Conservation (phyloP, 2,329 filamentous ascomycete genomes). For the Xylaria hypoxylon region DNA sequence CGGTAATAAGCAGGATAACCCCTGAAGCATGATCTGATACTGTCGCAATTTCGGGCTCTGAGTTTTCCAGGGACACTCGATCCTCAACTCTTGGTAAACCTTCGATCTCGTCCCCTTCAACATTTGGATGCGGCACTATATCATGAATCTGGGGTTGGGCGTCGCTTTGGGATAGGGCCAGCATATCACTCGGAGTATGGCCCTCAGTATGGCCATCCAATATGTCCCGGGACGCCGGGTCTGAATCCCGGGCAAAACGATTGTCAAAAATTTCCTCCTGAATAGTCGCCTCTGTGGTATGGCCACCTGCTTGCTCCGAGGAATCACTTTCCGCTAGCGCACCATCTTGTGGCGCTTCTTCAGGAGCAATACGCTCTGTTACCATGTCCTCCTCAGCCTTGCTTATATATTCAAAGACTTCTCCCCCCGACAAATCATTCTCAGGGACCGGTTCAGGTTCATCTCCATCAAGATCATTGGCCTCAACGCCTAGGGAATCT, state of each 20-base stretch:
- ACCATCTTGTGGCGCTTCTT: slow-evolving; percentile 2
- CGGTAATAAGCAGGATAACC: not conserved
- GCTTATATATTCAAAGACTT: slow-evolving; percentile 6
- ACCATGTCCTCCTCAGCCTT: slow-evolving; percentile 18
- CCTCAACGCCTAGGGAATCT: slow-evolving; percentile 54
- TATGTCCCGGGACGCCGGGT: not conserved
- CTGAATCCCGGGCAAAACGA: not conserved
- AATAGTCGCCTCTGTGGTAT: not conserved
- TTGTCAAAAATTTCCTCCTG: not conserved
- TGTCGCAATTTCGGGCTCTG: not conserved
- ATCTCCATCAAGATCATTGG: slow-evolving; percentile 44
- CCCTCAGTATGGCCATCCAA: not conserved
- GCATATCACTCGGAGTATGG: not conserved
- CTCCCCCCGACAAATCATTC: slow-evolving; percentile 27
- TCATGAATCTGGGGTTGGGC: not conserved
- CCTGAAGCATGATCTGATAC: not conserved
- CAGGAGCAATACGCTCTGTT: not conserved
- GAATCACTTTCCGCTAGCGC: not conserved
- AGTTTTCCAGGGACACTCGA: not conserved
- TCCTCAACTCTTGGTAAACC: not conserved
- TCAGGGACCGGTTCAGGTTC: slow-evolving; percentile 43
- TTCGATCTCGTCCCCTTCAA: not conserved
- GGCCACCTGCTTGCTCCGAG: not conserved
- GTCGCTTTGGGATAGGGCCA: not conserved
- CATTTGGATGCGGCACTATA: not conserved